Percentiles rank a stretch among this genome's conserved stretches.
Evolutionary conservation across 1,284 basidiomycete species (phyloP).

Genomic region (Flammula alnicola): DNA sequence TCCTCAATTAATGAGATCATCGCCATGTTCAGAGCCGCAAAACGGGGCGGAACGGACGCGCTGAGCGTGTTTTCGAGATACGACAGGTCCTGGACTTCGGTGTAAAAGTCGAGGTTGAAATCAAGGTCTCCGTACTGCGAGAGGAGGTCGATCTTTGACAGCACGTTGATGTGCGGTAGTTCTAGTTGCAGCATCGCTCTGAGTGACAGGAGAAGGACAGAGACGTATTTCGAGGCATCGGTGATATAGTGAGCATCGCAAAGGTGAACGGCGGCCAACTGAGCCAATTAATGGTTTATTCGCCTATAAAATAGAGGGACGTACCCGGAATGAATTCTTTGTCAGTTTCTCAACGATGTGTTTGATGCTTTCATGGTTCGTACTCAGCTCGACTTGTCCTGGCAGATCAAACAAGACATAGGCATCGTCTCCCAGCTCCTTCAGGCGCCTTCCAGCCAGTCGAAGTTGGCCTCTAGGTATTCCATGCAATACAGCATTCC

Average conservation of each 20-base stretch:
- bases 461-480: slow-evolving; percentile 93
- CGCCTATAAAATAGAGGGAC: slow-evolving; percentile 28
- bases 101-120: slow-evolving; percentile 98
- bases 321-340: slow-evolving; percentile 85
- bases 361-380: slow-evolving; percentile 91
- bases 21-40: slow-evolving; percentile 82
- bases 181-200: slow-evolving; percentile 98
- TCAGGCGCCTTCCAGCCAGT: slow-evolving; percentile 88
- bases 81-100: slow-evolving; percentile 94
- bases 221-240: slow-evolving; percentile 94
- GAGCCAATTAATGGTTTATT: slow-evolving; percentile 29
- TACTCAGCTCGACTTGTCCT: slow-evolving; percentile 97
- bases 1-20: slow-evolving; percentile 94
- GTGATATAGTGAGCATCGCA: slow-evolving; percentile 98
- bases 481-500: slow-evolving; percentile 98
- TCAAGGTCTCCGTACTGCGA: slow-evolving; percentile 88
- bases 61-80: slow-evolving; percentile 84
- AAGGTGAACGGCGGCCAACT: slow-evolving; percentile 94
- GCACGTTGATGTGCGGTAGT: slow-evolving; percentile 95
- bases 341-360: slow-evolving; percentile 74
- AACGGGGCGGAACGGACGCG: slow-evolving; percentile 66
- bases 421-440: slow-evolving; percentile 68
- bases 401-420: slow-evolving; percentile 97
- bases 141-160: slow-evolving; percentile 94
- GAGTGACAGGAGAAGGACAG: slow-evolving; percentile 89